Conservation (phyloP, 2,329 filamentous ascomycete genomes). For the Fusarium fujikuroi region DNA sequence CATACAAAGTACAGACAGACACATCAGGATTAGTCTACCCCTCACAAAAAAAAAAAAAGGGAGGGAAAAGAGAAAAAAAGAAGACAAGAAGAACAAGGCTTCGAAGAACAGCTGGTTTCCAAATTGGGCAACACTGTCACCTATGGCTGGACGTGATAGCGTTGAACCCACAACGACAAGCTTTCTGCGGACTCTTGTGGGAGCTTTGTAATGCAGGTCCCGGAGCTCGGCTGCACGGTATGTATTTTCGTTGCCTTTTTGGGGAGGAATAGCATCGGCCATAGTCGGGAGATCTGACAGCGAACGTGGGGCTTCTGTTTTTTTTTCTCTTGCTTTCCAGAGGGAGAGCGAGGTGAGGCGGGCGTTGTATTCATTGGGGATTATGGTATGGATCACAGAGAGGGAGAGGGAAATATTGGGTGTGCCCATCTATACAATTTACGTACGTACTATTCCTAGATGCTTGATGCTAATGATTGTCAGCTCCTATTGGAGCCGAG, state of each 20-base stretch:
- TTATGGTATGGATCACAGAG: slow-evolving; percentile 3
- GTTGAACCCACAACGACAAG: slow-evolving; percentile 34
- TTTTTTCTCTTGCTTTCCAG: neutral
- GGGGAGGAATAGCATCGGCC: slow-evolving; percentile 37
- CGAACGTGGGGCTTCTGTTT: slow-evolving; percentile 19
- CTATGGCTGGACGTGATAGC: slow-evolving; percentile 37
- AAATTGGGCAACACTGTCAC: slow-evolving; percentile 40
- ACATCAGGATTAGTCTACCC: slow-evolving; percentile 10
- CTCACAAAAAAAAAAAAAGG: slow-evolving; percentile 12
- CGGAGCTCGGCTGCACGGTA: slow-evolving; percentile 45
- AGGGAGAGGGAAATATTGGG: slow-evolving; percentile 9
- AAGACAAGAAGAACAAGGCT: slow-evolving; percentile 18
- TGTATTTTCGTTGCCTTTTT: slow-evolving; percentile 49
- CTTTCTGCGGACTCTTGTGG: slow-evolving; percentile 38
- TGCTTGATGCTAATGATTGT: slow-evolving; percentile 13
- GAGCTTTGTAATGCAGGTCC: slow-evolving; percentile 42
- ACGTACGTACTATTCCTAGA: slow-evolving; percentile 27
- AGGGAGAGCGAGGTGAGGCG: slow-evolving; percentile 9
- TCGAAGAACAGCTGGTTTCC: slow-evolving; percentile 43
- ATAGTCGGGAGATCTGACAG: slow-evolving; percentile 33
- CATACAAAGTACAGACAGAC: neutral
- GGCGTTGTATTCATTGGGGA: slow-evolving; percentile 11
- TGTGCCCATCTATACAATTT: slow-evolving; percentile 23
- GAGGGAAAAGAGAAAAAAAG: neutral
- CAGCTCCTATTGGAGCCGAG: slow-evolving; percentile 26